These are phyloP conservation scores for Cladophialophora chaetospira DNA, from an alignment of 2,329 filamentous ascomycete species.

Conservation along the genomic window DNA sequence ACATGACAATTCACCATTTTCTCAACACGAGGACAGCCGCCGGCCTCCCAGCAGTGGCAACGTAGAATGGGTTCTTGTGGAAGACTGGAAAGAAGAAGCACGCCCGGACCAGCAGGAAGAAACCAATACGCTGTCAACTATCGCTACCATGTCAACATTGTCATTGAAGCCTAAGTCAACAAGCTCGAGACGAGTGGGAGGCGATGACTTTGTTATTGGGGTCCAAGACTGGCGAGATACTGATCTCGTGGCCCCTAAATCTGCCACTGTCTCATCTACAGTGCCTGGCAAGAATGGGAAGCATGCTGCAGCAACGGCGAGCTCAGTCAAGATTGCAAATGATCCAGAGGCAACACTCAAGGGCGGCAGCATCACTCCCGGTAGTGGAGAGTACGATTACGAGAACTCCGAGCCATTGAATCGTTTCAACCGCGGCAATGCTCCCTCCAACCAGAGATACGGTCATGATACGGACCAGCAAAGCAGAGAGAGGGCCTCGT, in stretches of 20 bases:
- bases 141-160: constrained; percentile 27
- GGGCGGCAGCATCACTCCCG: constrained; percentile 70
- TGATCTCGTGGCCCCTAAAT: constrained; percentile 60
- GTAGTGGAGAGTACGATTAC: constrained; percentile 69
- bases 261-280: constrained; percentile 17
- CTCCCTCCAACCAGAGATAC: constrained; percentile 4
- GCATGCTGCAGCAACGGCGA: constrained; percentile 31
- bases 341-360: constrained; percentile 47
- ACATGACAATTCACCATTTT: constrained; percentile 36
- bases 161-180: constrained; percentile 37
- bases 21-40: constrained; percentile 54
- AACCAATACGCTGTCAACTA: constrained; percentile 31
- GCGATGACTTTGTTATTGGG: constrained; percentile 76
- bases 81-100: constrained; percentile 64
- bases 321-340: constrained; percentile 23
- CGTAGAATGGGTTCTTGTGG: constrained; percentile 70
- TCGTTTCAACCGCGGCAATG: constrained; percentile 18
- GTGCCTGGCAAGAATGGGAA: constrained; percentile 20
- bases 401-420: constrained; percentile 32
- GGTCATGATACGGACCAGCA: neutral
- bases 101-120: constrained; percentile 24
- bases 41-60: constrained; percentile 73
- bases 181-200: constrained; percentile 20
- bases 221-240: constrained; percentile 85
- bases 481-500: constrained; percentile 17